These are phyloP conservation scores for Sporothrix brasiliensis DNA, from an alignment of 2,329 filamentous ascomycete species.

Conservation along the genomic window DNA sequence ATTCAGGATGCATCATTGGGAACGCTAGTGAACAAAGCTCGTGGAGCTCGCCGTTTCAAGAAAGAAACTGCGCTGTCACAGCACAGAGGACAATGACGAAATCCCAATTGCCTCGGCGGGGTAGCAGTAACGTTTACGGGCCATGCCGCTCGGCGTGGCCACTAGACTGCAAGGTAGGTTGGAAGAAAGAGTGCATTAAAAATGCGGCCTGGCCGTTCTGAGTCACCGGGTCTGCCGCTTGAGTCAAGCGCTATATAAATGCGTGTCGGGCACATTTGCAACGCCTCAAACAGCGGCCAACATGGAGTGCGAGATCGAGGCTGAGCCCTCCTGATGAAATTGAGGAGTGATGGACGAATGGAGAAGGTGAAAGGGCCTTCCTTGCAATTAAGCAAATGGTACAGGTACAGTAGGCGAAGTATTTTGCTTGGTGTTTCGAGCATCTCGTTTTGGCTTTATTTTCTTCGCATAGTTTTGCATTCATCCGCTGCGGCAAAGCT, in stretches of 20 bases:
- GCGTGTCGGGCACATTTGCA: neutral
- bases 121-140: constrained; percentile 2
- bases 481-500: constrained; percentile 12
- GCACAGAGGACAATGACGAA: neutral
- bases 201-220: constrained; percentile 16
- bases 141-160: neutral
- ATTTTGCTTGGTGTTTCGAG: neutral
- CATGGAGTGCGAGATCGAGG: neutral
- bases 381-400: neutral
- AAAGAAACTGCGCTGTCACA: neutral
- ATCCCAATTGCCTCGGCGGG: neutral
- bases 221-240: constrained; percentile 17
- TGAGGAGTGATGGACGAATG: neutral
- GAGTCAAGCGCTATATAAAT: constrained; percentile 22
- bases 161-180: too few relatives aligned
- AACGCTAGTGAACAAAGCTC: neutral
- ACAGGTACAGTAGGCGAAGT: neutral
- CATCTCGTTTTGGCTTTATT: neutral
- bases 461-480: neutral
- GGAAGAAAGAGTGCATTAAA: neutral
- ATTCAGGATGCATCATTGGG: neutral
- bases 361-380: neutral
- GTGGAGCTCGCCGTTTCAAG: neutral
- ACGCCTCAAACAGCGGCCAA: neutral
- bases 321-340: neutral